These are phyloP conservation scores for Saprolegnia diclina DNA, from an alignment of 352 stramenopile species.

Conservation along the genomic window DNA sequence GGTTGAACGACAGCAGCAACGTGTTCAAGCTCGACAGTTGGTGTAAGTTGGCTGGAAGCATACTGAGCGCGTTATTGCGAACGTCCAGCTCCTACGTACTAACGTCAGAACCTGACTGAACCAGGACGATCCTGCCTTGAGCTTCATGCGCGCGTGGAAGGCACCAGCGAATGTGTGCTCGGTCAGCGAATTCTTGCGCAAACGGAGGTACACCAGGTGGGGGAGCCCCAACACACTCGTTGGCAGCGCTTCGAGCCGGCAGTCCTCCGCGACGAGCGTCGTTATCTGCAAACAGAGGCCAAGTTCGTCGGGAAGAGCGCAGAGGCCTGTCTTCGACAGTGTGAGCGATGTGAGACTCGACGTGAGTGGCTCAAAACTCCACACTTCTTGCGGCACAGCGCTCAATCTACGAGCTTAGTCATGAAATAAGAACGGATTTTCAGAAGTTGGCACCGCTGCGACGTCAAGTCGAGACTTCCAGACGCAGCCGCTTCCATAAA, in stretches of 20 bases:
- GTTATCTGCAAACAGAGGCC: slow-evolving; percentile 44
- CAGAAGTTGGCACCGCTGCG: slow-evolving; percentile 17
- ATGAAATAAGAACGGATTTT: no score
- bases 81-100: slow-evolving; percentile 58
- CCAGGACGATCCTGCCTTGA: slow-evolving; percentile 32
- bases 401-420: slow-evolving; percentile 10
- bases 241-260: slow-evolving; percentile 46
- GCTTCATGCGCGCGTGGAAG: slow-evolving; percentile 31
- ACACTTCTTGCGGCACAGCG: slow-evolving; percentile 5
- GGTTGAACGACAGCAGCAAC: slow-evolving; percentile 63
- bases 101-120: background rate
- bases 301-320: slow-evolving; percentile 39
- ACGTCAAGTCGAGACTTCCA: slow-evolving; percentile 44
- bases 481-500: slow-evolving; percentile 59
- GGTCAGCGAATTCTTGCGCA: slow-evolving; percentile 71
- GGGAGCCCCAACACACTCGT: slow-evolving; percentile 39
- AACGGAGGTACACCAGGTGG: slow-evolving; percentile 49
- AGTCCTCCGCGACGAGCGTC: slow-evolving; percentile 68
- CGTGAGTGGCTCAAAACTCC: background rate
- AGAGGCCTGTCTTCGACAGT: slow-evolving; percentile 61
- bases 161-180: slow-evolving; percentile 40
- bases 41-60: slow-evolving; percentile 39
- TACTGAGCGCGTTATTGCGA: slow-evolving; percentile 51
- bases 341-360: slow-evolving; percentile 33
- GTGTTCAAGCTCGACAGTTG: slow-evolving; percentile 47